Percentiles rank a stretch among this genome's conserved stretches.
These are phyloP conservation scores for Fusarium sp. DNA, from an alignment of 2,329 filamentous ascomycete species.

Conservation along the genomic window DNA sequence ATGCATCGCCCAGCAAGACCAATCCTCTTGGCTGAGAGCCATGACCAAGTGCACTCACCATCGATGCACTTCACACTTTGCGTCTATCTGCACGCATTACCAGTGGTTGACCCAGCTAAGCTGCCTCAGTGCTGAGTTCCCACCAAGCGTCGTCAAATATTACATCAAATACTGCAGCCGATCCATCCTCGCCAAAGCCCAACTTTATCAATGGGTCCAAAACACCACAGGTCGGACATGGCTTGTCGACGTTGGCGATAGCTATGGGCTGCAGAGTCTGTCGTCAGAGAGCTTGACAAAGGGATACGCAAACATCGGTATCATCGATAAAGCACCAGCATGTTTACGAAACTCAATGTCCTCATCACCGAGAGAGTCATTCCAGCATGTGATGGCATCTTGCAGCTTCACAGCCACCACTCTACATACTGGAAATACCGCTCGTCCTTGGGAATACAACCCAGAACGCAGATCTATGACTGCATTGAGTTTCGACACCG, in stretches of 20 bases:
- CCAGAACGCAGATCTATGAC: background rate
- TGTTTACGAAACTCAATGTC: constrained; percentile 1
- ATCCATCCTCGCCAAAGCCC: constrained; percentile 32
- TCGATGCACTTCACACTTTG: constrained; percentile 31
- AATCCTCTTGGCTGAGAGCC: constrained; percentile 14
- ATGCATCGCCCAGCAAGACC: constrained; percentile 33
- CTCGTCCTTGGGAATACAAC: constrained; percentile 36
- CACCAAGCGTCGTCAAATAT: background rate
- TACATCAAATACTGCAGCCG: constrained; percentile 30
- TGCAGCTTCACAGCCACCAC: constrained; percentile 24
- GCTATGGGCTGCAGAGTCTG: background rate
- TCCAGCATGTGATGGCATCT: constrained; percentile 12
- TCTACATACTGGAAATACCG: constrained; percentile 18
- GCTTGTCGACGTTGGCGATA: constrained; percentile 31
- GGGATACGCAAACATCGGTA: constrained; percentile 8
- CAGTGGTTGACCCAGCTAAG: constrained; percentile 38
- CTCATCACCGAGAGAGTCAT: background rate
- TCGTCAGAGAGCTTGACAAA: background rate
- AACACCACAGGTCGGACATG: constrained; percentile 16
- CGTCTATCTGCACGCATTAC: constrained; percentile 29
- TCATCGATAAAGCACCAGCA: constrained; percentile 8
- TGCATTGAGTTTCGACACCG: constrained; percentile 22
- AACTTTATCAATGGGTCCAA: constrained; percentile 25
- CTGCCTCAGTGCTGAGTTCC: constrained; percentile 31
- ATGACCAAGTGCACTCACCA: constrained; percentile 32